A percentile compares a stretch with the other conserved stretches of the same genome.
phyloP scores from a whole-genome alignment of 768 basidiomycete genomes.

The Leucocoprinus birnbaumii region DNA sequence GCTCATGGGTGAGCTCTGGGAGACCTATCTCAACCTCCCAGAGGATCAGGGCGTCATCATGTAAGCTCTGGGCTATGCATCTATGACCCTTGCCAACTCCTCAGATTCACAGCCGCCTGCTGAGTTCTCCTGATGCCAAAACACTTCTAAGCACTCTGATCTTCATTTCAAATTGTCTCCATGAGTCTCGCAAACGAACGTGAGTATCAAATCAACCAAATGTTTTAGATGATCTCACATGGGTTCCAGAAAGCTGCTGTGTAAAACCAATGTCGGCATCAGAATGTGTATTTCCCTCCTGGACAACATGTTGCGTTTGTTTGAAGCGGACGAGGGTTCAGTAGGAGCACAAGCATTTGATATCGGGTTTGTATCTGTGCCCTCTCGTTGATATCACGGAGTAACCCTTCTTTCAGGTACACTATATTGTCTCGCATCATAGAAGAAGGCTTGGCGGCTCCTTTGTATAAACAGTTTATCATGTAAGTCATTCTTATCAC shows the following conservation, averaged over 20 bases:
- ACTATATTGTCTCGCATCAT: constrained; percentile 62
- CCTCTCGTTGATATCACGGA: constrained; percentile 3
- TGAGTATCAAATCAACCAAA: constrained; percentile 29
- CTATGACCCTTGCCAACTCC: constrained; percentile 6
- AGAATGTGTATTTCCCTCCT: constrained; percentile 68
- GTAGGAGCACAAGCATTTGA: constrained; percentile 72
- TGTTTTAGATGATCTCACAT: constrained; percentile 10
- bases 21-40: constrained; percentile 58
- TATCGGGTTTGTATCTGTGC: constrained; percentile 51
- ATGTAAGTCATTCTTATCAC: constrained; percentile 43
- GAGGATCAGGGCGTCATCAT: constrained; percentile 75
- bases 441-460: constrained; percentile 52
- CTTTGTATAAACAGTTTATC: constrained; percentile 56
- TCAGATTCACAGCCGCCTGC: constrained; percentile 38
- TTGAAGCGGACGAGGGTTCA: constrained; percentile 63
- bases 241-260: constrained; percentile 47
- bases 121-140: constrained; percentile 62
- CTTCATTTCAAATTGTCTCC: constrained; percentile 70
- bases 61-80: constrained; percentile 37
- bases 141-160: constrained; percentile 63
- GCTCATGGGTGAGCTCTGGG: constrained; percentile 60
- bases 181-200: constrained; percentile 54
- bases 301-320: constrained; percentile 67
- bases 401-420: constrained; percentile 43
- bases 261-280: constrained; percentile 50